Percentiles rank a stretch among this genome's conserved stretches.
Evolutionary conservation across 2,329 filamentous ascomycete species (phyloP).

Genomic region (Zymoseptoria crescenta): DNA sequence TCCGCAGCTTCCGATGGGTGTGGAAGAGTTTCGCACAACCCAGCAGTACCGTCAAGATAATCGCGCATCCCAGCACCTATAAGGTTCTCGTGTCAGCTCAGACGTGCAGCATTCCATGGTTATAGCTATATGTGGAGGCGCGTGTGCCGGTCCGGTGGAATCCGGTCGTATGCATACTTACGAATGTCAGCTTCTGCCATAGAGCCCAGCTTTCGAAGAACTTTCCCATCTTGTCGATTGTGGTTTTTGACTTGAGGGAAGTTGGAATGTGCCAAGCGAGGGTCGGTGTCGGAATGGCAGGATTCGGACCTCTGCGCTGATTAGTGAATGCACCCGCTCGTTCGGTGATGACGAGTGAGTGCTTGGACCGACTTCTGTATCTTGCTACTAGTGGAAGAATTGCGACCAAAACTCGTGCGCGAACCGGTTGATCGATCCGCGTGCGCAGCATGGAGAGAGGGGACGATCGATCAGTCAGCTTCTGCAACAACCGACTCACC

Average conservation of each 20-base stretch:
- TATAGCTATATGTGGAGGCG: neutral
- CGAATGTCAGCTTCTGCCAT: constrained; percentile 88
- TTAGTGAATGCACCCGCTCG: too few species aligned
- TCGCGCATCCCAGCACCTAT: constrained; percentile 65
- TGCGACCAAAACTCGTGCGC: too few species aligned
- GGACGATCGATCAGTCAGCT: neutral
- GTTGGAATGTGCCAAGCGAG: neutral
- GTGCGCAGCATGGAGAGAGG: neutral
- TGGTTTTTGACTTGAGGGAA: neutral
- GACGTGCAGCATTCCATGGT: constrained; percentile 8
- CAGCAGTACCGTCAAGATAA: constrained; percentile 59
- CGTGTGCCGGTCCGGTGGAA: neutral
- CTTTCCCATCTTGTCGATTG: neutral
- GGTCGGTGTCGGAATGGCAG: too few species aligned
- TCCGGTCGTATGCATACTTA: constrained; percentile 40
- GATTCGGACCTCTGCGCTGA: too few species aligned
- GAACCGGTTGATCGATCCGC: neutral
- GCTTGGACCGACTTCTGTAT: too few species aligned
- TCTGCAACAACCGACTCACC: neutral
- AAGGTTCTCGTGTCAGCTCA: constrained; percentile 1
- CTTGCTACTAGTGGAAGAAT: too few species aligned
- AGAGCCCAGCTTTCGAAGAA: constrained; percentile 57
- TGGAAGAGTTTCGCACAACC: constrained; percentile 58
- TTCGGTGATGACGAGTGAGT: too few species aligned
- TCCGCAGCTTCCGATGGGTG: constrained; percentile 35